Base-by-base conservation (phyloP, 768 basidiomycete species). In the Filobasidium wieringae region DNA sequence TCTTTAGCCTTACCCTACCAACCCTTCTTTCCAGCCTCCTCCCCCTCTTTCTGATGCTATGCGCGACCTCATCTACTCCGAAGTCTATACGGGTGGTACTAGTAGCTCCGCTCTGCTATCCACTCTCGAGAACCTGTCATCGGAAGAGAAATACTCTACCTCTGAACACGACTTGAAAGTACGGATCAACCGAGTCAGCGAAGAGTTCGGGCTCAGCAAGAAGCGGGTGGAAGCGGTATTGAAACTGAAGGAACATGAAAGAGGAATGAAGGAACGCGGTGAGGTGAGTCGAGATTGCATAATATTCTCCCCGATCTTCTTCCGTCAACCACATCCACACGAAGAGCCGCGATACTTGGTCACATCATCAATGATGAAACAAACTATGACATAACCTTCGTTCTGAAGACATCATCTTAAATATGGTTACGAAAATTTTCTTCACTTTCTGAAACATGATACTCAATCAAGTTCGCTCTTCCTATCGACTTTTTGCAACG, bases 331-430 rank as follows among this genome's bases (percentile, higher is more conserved):
- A 3, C 45, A 51, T 14, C 51, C 30, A 33, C 32, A 22, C 47
- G 31, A 14, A n/a, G n/a, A n/a, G n/a, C n/a, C n/a, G n/a, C n/a
- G n/a, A n/a, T n/a, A n/a, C n/a, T n/a, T n/a, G n/a, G n/a, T n/a
- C n/a, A n/a, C 31, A 11, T 36, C 52, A 53, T 61, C 59, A 51
- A 64, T 64, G 69, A 72, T 69, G 69, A 72, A 39, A 66, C 62
- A 67, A 72, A 60, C 55, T 63, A 66, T 72, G 71, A 70, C 69
- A 72, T 72, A 69, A 72, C 71, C 71, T 72, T 72, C 71, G 71
- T 72, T 72, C 71, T 68, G 61, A 72, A 72, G 71, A 72, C 61
- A 57, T 53, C 68, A 62, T 57, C 51, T 51, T 47, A 63, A 60
- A 43, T 63, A 68, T 72, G 71, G 71, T 72, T 72, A 72, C 53